Base-by-base conservation (phyloP, 2,329 filamentous ascomycete species). In the Pyrenophora graminea region DNA sequence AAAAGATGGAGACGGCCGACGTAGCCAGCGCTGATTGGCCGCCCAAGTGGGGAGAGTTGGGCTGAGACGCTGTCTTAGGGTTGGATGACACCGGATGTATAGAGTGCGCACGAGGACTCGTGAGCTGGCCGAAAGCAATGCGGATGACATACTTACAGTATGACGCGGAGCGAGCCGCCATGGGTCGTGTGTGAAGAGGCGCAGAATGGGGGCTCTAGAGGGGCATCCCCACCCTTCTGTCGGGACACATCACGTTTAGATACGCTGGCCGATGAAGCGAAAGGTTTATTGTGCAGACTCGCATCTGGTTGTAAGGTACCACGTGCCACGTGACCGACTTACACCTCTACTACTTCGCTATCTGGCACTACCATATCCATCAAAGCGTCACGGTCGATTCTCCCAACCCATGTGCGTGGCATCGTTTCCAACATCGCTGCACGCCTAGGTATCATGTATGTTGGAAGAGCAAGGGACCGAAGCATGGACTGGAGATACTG, bases 1-100 rank as follows among this genome's bases (percentile, higher is more conserved):
- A 51, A 54, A 53, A 48, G 64, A 62, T 67, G 62, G 55, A 52
- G 65, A 59, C 61, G 59, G 54, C 66, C 63, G 68, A 72, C 69
- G 68, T 71, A 70, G 69, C 69, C 64, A 33, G 21, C 43, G 45
- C 54, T 70, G 60, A 72, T 72, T 71, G 69, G 69, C 38, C 44
- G 34, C 7, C 31, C 10, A 31, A 41, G 64, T 67, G 66, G 68
- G 63, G 65, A 53, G 43, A 15, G 46, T 45, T 48, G 49, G 50
- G 40, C 51, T 64, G 54, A 71, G 63, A 70, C 56, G 68, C 48
- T 65, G 67, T 63, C 61, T 63, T 50, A 58, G 56, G 42, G 48
- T 48, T 48, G 30, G 40, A 59, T 46, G 55, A 64, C 59, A 65
- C 66, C 64, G 66, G 64, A 68, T 58, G 33, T 18, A 55, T 51